Base-by-base conservation (phyloP, 2,329 filamentous ascomycete genomes). In the Beauveria sp. region DNA sequence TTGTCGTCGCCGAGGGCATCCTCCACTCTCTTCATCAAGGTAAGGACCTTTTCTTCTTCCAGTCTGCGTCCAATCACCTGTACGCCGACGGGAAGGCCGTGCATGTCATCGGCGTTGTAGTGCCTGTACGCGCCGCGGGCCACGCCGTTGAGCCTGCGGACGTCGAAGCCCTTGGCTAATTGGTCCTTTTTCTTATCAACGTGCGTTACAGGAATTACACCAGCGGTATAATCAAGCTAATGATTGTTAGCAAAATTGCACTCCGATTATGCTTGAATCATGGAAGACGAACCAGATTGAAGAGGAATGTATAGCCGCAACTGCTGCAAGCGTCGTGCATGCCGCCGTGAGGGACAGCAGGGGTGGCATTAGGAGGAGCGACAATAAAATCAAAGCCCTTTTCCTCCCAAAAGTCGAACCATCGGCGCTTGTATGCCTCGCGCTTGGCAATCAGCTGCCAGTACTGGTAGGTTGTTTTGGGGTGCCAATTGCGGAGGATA, bases 251-350 rank as follows among this genome's bases (percentile, higher is more conserved):
- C 12, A 30, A 44, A 10, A 14, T 28, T 8, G 5, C 40, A 24
- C 40, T 16, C 1, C 1, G 34, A n/a, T 26, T 4, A 2, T 24
- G 2, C 12, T n/a, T 37, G 28, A 3, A n/a, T 4, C 84, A 74
- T 76, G 16, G n/a, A n/a, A 12, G 22, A 28, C 51, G 51, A 8
- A 90, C 87, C 69, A 97, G 66, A 68, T 97, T 97, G 77, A 94
- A 97, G 61, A 96, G 75, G 71, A 97, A 96, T 0, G 92, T 97
- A 70, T 97, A 97, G 1, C 91, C 92, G 68, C 92, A 97, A 66
- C 87, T 91, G 64, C 88, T 89, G 50, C 94, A 86, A 3, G 91
- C 91, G 67, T 93, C 87, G 66, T 85, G 84, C 91, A 96, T 97
- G 0, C 86, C 92, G 52, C 87, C 84, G 70, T 96, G 92, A 1